Conservation (phyloP, 2,329 filamentous ascomycete genomes). For the Fusarium pseudograminearum region DNA sequence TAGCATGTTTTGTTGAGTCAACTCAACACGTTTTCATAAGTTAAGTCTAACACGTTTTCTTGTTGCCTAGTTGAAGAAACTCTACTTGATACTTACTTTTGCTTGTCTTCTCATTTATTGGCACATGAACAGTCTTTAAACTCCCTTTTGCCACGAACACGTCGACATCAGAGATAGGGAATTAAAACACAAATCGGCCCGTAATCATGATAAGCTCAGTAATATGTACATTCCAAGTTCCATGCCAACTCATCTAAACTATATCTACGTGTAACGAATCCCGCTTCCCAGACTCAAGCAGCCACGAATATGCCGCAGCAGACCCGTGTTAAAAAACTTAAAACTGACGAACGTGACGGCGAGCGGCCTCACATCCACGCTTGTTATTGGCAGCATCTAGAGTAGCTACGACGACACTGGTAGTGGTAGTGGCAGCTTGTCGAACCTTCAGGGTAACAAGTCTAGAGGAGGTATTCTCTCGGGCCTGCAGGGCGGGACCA, state of each 20-base stretch:
- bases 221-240: neutral
- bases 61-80: neutral
- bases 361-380: slow-evolving; percentile 26
- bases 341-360: slow-evolving; percentile 42
- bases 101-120: too few species aligned
- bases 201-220: too few species aligned
- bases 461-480: too few species aligned
- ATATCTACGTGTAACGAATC: slow-evolving; percentile 5
- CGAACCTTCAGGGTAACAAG: too few species aligned
- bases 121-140: neutral
- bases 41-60: too few species aligned
- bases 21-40: too few species aligned
- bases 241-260: neutral
- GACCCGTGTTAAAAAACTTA: slow-evolving; percentile 11
- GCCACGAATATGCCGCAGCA: neutral
- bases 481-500: neutral
- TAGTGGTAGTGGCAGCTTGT: neutral
- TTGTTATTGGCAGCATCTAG: neutral
- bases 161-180: accelerated
- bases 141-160: neutral
- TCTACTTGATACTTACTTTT: neutral
- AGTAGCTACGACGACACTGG: neutral
- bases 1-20: too few species aligned
- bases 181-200: too few species aligned
- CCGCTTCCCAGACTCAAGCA: neutral